phyloP scores from a whole-genome alignment of 306 rosid species.

The Clitoria ternatea region DNA sequence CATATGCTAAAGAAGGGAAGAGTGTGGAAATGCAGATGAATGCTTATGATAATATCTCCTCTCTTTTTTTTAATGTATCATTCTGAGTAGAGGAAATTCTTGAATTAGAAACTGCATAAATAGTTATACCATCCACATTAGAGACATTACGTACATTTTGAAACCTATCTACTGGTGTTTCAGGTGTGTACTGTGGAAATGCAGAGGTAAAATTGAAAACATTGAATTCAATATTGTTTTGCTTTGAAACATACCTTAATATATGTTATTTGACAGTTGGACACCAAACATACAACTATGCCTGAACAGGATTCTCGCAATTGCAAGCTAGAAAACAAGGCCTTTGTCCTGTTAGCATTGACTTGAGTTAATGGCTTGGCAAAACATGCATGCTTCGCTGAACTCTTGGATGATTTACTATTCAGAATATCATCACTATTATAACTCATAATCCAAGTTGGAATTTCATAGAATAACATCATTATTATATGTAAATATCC shows the following conservation, averaged over 20 bases:
- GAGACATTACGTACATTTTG: background rate
- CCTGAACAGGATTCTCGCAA: background rate
- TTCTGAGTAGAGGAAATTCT: background rate
- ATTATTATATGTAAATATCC: background rate
- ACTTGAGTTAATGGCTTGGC: background rate
- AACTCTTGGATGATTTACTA: background rate
- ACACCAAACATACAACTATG: constrained; percentile 34
- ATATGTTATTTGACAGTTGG: too few relatives aligned
- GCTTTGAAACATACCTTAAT: constrained; percentile 53
- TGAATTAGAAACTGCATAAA: background rate
- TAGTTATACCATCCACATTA: background rate
- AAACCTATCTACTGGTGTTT: background rate
- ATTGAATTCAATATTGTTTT: constrained; percentile 48
- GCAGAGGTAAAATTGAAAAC: constrained; percentile 3
- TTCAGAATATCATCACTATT: background rate
- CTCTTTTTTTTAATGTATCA: background rate
- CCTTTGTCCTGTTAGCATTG: background rate
- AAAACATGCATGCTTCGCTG: background rate
- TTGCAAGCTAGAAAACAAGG: background rate
- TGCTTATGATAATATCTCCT: too few relatives aligned
- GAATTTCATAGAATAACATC: background rate
- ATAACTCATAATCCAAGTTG: background rate
- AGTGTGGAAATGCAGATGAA: too few relatives aligned
- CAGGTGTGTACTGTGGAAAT: background rate
- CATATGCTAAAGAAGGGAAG: too few relatives aligned